These are phyloP conservation scores for Orbilia oligospora DNA, from an alignment of 2,329 filamentous ascomycete genomes.

Conservation along the genomic window DNA sequence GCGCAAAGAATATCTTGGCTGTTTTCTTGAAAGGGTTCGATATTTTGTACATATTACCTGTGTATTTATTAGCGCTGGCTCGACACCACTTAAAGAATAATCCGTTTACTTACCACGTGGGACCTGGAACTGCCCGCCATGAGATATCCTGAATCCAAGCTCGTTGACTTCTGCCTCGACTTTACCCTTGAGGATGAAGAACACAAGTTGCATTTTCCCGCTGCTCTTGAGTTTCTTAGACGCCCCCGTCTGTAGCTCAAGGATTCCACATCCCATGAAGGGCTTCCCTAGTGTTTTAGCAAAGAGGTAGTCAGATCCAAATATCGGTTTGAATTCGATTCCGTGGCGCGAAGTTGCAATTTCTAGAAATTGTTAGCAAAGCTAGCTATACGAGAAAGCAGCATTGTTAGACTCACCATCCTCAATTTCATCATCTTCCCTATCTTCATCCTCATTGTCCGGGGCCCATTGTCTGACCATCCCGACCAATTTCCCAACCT, in stretches of 20 bases:
- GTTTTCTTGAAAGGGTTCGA: constrained; percentile 80
- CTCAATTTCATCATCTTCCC: constrained; percentile 51
- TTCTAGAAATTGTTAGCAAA: constrained; percentile 37
- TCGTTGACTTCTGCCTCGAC: constrained; percentile 84
- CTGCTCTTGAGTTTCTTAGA: constrained; percentile 93
- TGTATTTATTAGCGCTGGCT: constrained; percentile 27
- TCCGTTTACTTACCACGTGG: constrained; percentile 80
- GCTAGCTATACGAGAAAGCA: constrained; percentile 34
- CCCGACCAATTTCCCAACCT: constrained; percentile 62
- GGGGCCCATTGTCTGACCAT: constrained; percentile 50
- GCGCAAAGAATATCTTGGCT: constrained; percentile 90
- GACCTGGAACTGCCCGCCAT: constrained; percentile 93
- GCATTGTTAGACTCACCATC: constrained; percentile 60
- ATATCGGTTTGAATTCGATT: constrained; percentile 58
- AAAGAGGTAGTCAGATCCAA: constrained; percentile 70
- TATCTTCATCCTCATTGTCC: constrained; percentile 21
- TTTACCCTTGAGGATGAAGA: constrained; percentile 88
- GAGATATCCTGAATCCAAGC: constrained; percentile 83
- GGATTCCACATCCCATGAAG: constrained; percentile 90
- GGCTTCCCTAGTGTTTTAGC: constrained; percentile 86
- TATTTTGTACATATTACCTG: constrained; percentile 95
- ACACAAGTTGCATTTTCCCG: constrained; percentile 95
- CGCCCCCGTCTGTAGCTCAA: constrained; percentile 86
- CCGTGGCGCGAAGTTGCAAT: constrained; percentile 52
- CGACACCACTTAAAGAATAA: neutral